Evolutionary conservation across 1,284 basidiomycete genomes (phyloP).

Genomic region (Tilletia setariae): DNA sequence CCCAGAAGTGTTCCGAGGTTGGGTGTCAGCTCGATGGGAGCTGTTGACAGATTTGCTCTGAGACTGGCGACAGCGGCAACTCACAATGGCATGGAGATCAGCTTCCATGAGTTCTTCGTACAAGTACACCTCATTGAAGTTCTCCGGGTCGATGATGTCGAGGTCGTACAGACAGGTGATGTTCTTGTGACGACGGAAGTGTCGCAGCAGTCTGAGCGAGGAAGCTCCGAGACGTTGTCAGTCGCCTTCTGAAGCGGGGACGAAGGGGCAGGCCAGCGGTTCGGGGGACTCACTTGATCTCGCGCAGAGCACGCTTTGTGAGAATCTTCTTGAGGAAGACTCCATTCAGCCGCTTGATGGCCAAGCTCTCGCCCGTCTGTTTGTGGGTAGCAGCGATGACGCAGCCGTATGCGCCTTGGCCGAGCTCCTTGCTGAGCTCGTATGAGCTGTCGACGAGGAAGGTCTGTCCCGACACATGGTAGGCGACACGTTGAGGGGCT

Average conservation of each 20-base stretch:
- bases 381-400: slow-evolving; percentile 51
- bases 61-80: slow-evolving; percentile 35
- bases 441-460: slow-evolving; percentile 52
- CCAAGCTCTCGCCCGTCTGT: slow-evolving; percentile 50
- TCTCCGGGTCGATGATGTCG: slow-evolving; percentile 52
- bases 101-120: slow-evolving; percentile 82
- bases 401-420: slow-evolving; percentile 52
- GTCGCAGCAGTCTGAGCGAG: slow-evolving; percentile 34
- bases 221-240: neutral
- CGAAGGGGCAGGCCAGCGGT: neutral
- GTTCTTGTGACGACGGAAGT: slow-evolving; percentile 54
- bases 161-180: slow-evolving; percentile 54
- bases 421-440: slow-evolving; percentile 48
- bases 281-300: slow-evolving; percentile 44
- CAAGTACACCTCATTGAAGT: slow-evolving; percentile 54
- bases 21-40: neutral
- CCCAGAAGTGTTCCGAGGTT: no score
- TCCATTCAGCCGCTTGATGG: slow-evolving; percentile 53
- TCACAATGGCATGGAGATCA: slow-evolving; percentile 94
- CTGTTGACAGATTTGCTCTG: neutral
- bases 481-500: slow-evolving; percentile 22
- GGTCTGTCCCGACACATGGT: slow-evolving; percentile 47
- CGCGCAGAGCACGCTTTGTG: slow-evolving; percentile 51
- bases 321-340: slow-evolving; percentile 52
- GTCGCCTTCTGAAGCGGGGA: neutral